Percentiles rank a stretch among this genome's conserved stretches.
Evolutionary conservation across 139 green algal genomes (phyloP).

Genomic region (Auxenochlorella pyrenoidosa): DNA sequence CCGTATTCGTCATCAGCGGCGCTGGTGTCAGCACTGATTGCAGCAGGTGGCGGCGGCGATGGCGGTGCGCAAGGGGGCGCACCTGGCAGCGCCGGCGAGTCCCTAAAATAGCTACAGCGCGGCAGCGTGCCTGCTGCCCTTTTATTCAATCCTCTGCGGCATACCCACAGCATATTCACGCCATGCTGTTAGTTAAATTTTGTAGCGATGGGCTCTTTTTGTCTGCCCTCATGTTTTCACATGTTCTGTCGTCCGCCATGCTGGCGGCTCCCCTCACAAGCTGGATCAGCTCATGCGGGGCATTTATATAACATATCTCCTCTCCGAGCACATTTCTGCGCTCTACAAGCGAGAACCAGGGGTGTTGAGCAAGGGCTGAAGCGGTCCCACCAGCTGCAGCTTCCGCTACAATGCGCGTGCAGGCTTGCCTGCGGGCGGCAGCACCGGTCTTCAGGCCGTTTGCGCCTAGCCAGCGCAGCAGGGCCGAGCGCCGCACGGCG

Average conservation of each 20-base stretch:
- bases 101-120: too few relatives aligned
- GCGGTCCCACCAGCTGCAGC: too few relatives aligned
- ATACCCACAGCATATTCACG: too few relatives aligned
- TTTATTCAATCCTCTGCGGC: too few relatives aligned
- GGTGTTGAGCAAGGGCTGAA: not conserved
- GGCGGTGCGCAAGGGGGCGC: not conserved
- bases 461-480: not conserved
- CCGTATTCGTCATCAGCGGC: not conserved
- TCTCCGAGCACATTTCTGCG: not conserved
- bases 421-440: slow-evolving; percentile 9
- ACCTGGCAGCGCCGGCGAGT: not conserved
- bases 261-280: not conserved
- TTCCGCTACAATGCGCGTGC: not conserved
- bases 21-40: not conserved
- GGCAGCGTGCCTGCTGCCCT: too few relatives aligned
- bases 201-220: too few relatives aligned
- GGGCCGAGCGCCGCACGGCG: not conserved
- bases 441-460: not conserved
- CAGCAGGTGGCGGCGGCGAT: not conserved
- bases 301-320: not conserved
- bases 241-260: not conserved
- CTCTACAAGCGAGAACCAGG: not conserved
- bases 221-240: too few relatives aligned
- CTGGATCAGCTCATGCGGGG: not conserved
- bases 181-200: too few relatives aligned